These are phyloP conservation scores for Rhinocladiella mackenziei DNA, from an alignment of 2,329 filamentous ascomycete genomes.

Conservation along the genomic window DNA sequence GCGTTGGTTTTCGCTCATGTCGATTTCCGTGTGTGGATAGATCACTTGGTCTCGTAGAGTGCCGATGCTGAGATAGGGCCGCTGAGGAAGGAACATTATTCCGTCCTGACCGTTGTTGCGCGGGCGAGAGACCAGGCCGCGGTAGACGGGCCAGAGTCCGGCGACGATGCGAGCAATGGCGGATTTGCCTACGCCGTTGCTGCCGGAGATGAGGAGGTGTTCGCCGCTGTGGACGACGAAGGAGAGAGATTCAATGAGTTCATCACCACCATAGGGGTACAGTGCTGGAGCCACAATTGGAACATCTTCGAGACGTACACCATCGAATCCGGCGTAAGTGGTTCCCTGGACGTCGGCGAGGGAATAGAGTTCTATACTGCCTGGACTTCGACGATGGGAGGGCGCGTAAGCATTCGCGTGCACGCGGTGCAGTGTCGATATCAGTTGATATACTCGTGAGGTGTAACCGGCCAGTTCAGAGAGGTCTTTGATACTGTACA, in stretches of 20 bases:
- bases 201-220: conserved; percentile 88
- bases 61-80: conserved; percentile 86
- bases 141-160: conserved; percentile 93
- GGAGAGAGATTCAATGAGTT: conserved; percentile 81
- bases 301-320: conserved; percentile 86
- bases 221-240: conserved; percentile 87
- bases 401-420: conserved; percentile 84
- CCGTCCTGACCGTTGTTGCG: conserved; percentile 77
- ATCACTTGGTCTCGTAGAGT: conserved; percentile 96
- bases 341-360: conserved; percentile 90
- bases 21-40: conserved; percentile 89
- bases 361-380: conserved; percentile 75
- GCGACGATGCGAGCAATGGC: conserved; percentile 83
- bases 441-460: conserved; percentile 89
- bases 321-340: conserved; percentile 89
- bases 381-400: conserved; percentile 42
- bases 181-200: conserved; percentile 91
- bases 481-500: conserved; percentile 99
- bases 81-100: conserved; percentile 97
- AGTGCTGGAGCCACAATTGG: conserved; percentile 85
- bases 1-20: conserved; percentile 80
- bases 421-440: conserved; percentile 88
- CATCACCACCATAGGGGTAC: conserved; percentile 86
- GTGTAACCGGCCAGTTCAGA: conserved; percentile 95
- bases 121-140: conserved; percentile 83